Evolutionary conservation across 768 basidiomycete species (phyloP), one percentile per base, ranked within the genome.

Genomic region (Chalciporus chontae): DNA sequence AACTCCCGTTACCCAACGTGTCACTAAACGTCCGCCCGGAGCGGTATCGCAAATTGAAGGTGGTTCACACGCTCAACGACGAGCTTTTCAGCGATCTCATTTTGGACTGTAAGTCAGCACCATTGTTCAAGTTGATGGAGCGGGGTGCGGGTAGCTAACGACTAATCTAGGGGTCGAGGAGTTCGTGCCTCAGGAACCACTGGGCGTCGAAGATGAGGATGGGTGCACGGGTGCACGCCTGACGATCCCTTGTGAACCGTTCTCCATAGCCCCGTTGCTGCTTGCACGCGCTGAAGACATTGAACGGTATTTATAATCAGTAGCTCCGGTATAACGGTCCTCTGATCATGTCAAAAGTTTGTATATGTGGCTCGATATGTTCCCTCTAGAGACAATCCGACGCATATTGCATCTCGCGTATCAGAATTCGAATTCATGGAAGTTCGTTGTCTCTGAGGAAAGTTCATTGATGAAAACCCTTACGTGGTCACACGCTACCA

Each of bases 381-480:
- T 79, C 41, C 79, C 81, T 4, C 61, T 85, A 19, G 71, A 73
- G 58, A 83, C 77, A 8, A 70, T 72, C 13, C 76, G 78, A 57
- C 68, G 71, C 24, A 51, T 73, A 21, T 53, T 76, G 48, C 69
- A 68, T 41, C 50, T 72, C 21, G 45, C 66, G 19, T 68, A 64
- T 39, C 61, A 60, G 8, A 57, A 64, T 34, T 60, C 65, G 2
- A 46, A 37, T 10, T 47, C 61, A 6, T 76, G 69, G 66, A 61
- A 55, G 8, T 62, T 74, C 15, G 36, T 60, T 24, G 50, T 56
- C 5, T 60, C 53, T 14, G 57, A 56, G 5, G 62, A 63, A 9
- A 57, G 58, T 2, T 40, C 54, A 2, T 40, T 52, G 36, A 52
- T 72, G 55, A 67, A 61, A 48, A 47, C 47, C n/a, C 56, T 51